Evolutionary conservation across 495 filamentous ascomycete species (phyloP).

Genomic region (Platismatia glauca): DNA sequence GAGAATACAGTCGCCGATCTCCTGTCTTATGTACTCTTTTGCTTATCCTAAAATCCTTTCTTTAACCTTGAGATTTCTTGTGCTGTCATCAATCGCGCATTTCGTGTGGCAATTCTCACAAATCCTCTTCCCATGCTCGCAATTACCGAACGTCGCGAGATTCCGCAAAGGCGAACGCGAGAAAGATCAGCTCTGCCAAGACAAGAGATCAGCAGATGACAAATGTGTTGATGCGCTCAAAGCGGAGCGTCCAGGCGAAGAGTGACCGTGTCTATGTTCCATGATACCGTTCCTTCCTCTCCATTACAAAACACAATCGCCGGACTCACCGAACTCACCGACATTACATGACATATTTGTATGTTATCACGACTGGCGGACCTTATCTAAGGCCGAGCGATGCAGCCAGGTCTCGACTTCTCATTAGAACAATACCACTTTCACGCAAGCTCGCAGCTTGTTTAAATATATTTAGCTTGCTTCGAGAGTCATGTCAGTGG

Average conservation of each 20-base stretch:
- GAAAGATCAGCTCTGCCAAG: background rate
- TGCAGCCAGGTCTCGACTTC: background rate
- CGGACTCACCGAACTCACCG: background rate
- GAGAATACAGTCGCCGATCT: background rate
- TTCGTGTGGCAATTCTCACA: background rate
- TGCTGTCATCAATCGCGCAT: background rate
- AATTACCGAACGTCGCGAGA: background rate
- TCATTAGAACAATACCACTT: background rate
- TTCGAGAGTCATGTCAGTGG: background rate
- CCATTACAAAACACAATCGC: background rate
- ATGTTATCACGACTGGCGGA: background rate
- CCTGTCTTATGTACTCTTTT: background rate
- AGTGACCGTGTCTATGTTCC: background rate
- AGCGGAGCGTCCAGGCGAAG: background rate
- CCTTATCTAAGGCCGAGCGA: background rate
- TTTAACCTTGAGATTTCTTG: background rate
- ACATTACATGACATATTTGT: background rate
- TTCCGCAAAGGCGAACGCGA: background rate
- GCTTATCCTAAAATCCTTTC: background rate
- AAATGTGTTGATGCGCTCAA: background rate
- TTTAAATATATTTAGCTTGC: background rate
- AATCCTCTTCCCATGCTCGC: background rate
- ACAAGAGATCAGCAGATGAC: background rate
- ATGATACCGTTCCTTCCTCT: background rate
- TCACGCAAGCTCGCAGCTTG: background rate